These are phyloP conservation scores for Geotrichum bryndzae DNA, from an alignment of 1,139 yeast genomes.

Conservation along the genomic window DNA sequence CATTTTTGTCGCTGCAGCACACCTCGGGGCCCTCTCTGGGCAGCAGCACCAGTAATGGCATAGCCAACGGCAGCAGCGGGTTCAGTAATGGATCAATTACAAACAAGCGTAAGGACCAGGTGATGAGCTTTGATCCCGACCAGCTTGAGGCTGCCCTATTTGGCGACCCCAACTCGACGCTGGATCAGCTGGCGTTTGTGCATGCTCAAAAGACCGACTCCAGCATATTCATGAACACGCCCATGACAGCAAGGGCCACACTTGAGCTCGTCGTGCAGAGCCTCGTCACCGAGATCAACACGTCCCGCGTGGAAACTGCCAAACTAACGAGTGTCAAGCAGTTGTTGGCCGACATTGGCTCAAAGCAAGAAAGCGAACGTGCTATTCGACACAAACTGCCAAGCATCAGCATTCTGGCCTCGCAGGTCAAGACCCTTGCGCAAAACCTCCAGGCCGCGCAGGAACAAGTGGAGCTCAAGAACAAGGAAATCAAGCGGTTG, in stretches of 20 bases:
- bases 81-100: background rate
- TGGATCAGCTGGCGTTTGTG: constrained; percentile 57
- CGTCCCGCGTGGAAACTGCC: constrained; percentile 41
- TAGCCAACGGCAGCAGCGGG: background rate
- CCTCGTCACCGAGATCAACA: constrained; percentile 43
- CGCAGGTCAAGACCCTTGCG: background rate
- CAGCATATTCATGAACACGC: constrained; percentile 59
- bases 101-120: background rate
- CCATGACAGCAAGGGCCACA: constrained; percentile 49
- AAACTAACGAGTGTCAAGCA: constrained; percentile 41
- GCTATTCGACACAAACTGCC: background rate
- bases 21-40: background rate
- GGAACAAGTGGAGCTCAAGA: background rate
- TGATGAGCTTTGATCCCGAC: background rate
- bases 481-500: background rate
- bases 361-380: constrained; percentile 20
- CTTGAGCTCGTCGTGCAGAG: constrained; percentile 45
- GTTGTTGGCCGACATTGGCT: constrained; percentile 31
- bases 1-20: constrained; percentile 45
- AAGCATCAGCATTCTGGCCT: background rate
- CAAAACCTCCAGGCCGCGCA: background rate
- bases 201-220: constrained; percentile 49
- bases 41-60: background rate
- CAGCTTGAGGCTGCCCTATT: constrained; percentile 60
- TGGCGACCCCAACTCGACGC: constrained; percentile 61